Conservation (phyloP, 2,329 filamentous ascomycete genomes). For the Ceratocystis papillata region DNA sequence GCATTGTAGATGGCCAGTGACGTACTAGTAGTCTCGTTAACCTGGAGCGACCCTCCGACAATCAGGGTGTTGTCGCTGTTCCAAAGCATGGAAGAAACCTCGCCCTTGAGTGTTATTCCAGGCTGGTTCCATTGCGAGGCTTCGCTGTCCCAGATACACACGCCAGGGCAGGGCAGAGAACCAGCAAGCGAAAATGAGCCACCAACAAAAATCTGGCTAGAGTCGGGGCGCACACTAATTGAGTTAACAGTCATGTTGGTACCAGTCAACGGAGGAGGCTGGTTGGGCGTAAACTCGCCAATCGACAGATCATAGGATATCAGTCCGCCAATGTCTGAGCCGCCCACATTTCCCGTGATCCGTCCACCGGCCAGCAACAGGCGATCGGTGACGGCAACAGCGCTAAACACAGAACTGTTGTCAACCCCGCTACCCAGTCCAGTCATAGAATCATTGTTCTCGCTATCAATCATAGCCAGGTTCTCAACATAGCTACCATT, state of each 20-base stretch:
- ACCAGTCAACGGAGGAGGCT: slow-evolving; percentile 67
- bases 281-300: slow-evolving; percentile 49
- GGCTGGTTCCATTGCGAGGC: slow-evolving; percentile 69
- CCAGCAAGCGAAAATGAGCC: slow-evolving; percentile 78
- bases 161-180: slow-evolving; percentile 64
- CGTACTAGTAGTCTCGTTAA: slow-evolving; percentile 50
- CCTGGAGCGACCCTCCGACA: slow-evolving; percentile 63
- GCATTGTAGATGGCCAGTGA: slow-evolving; percentile 65
- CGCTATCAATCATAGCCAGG: slow-evolving; percentile 68
- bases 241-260: slow-evolving; percentile 60
- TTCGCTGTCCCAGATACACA: slow-evolving; percentile 68
- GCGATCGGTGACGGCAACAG: slow-evolving; percentile 56
- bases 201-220: slow-evolving; percentile 69
- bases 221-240: slow-evolving; percentile 60
- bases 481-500: slow-evolving; percentile 68
- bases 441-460: slow-evolving; percentile 52
- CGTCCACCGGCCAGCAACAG: slow-evolving; percentile 73
- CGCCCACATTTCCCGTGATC: slow-evolving; percentile 59
- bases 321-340: slow-evolving; percentile 57
- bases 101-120: slow-evolving; percentile 59
- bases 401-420: slow-evolving; percentile 60
- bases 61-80: slow-evolving; percentile 58
- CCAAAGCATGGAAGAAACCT: slow-evolving; percentile 66
- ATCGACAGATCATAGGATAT: slow-evolving; percentile 65
- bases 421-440: slow-evolving; percentile 60